These are phyloP conservation scores for Aureobasidium uvarum DNA, from an alignment of 2,329 filamentous ascomycete species.

Conservation along the genomic window DNA sequence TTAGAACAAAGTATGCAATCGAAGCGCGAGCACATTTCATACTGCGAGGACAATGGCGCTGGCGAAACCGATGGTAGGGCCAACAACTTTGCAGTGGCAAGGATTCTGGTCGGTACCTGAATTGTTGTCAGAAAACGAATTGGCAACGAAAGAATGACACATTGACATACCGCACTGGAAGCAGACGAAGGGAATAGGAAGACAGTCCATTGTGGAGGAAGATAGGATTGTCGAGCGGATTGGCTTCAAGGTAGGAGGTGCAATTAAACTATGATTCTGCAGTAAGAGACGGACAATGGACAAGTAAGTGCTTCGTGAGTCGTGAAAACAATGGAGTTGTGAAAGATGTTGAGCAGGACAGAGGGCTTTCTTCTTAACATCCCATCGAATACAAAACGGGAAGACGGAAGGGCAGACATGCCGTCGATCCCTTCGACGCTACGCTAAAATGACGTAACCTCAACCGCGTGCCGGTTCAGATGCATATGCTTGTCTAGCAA, in stretches of 20 bases:
- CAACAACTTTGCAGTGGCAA: slow-evolving; percentile 42
- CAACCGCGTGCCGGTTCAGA: not conserved
- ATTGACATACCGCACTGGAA: slow-evolving; percentile 40
- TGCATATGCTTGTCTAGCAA: slow-evolving; percentile 6
- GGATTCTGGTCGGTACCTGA: slow-evolving; percentile 38
- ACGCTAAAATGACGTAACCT: not conserved
- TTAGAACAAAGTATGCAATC: not conserved
- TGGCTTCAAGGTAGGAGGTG: not conserved
- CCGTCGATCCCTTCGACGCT: slow-evolving; percentile 1
- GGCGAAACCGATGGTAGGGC: slow-evolving; percentile 41
- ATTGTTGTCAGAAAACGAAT: not conserved
- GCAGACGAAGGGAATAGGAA: slow-evolving; percentile 38
- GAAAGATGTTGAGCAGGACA: not conserved
- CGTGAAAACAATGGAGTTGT: not conserved
- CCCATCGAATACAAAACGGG: slow-evolving; percentile 1
- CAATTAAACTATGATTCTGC: not conserved
- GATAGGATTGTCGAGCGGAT: not conserved
- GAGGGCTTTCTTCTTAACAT: not conserved
- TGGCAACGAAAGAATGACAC: no score
- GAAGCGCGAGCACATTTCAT: not conserved
- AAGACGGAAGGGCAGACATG: not conserved
- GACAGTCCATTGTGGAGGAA: slow-evolving; percentile 29
- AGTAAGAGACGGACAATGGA: not conserved
- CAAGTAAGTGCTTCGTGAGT: not conserved
- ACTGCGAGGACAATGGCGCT: slow-evolving; percentile 38